These are phyloP conservation scores for Fomitopsis pulvina DNA, from an alignment of 768 basidiomycete genomes.

Conservation along the genomic window DNA sequence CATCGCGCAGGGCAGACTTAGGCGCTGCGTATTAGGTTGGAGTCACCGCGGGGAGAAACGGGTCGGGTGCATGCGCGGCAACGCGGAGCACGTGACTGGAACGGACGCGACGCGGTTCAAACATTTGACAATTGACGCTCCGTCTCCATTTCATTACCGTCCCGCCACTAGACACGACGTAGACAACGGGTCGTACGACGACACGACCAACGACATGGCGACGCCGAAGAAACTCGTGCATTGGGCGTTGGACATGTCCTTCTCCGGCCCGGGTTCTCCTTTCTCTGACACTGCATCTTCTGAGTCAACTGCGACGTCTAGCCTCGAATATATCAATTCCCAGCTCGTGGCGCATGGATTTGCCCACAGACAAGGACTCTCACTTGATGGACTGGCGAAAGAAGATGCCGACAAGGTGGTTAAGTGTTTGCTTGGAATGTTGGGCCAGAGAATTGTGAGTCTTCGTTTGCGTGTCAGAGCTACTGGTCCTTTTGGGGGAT, in stretches of 20 bases:
- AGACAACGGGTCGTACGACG: too few relatives aligned
- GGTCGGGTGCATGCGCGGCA: too few relatives aligned
- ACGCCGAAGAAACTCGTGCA: slow-evolving; percentile 45
- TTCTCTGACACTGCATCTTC: slow-evolving; percentile 35
- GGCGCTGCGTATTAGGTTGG: too few relatives aligned
- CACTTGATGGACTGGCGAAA: slow-evolving; percentile 55
- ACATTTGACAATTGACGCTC: too few relatives aligned
- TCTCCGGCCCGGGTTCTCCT: slow-evolving; percentile 23
- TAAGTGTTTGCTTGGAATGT: slow-evolving; percentile 71
- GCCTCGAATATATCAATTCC: slow-evolving; percentile 71
- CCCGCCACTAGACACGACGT: too few relatives aligned
- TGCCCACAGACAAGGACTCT: slow-evolving; percentile 52
- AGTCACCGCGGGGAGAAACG: too few relatives aligned
- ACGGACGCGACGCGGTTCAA: too few relatives aligned
- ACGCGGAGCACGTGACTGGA: too few relatives aligned
- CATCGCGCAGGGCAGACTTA: too few relatives aligned
- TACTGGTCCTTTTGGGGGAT: too few relatives aligned
- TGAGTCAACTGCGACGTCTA: slow-evolving; percentile 46
- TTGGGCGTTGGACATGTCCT: slow-evolving; percentile 43
- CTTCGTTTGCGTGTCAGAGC: too few relatives aligned
- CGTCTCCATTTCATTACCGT: too few relatives aligned
- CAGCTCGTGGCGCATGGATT: slow-evolving; percentile 85
- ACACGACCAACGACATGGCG: background rate
- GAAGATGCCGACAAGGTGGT: slow-evolving; percentile 50
- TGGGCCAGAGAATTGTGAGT: slow-evolving; percentile 73